These are phyloP conservation scores for Chalara sp. DNA, from an alignment of 2,329 filamentous ascomycete genomes.

Conservation along the genomic window DNA sequence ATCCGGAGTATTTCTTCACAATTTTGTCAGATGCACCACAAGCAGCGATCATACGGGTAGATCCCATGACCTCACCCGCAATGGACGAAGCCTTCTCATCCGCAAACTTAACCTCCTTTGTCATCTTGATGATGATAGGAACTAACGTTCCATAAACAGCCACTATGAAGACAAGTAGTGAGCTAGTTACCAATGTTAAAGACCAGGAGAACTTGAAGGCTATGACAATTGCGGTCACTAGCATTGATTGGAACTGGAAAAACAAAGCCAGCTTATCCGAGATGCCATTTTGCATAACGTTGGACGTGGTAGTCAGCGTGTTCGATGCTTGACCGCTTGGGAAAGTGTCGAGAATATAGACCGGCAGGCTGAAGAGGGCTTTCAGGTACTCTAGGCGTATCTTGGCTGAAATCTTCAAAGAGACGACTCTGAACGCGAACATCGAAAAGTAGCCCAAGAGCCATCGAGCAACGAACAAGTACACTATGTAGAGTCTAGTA, in stretches of 20 bases:
- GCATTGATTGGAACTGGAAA: not conserved
- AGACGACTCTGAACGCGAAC: slow-evolving; percentile 55
- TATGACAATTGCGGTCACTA: not conserved
- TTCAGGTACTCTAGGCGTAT: slow-evolving; percentile 59
- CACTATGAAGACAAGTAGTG: slow-evolving; percentile 48
- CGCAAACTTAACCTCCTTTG: slow-evolving; percentile 38
- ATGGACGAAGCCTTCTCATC: slow-evolving; percentile 52
- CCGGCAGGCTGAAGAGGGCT: slow-evolving; percentile 56
- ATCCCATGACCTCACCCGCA: slow-evolving; percentile 53
- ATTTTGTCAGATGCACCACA: slow-evolving; percentile 54
- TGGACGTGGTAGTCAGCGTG: slow-evolving; percentile 57
- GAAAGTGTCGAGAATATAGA: slow-evolving; percentile 58
- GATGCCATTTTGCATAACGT: slow-evolving; percentile 57
- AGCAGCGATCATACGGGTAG: slow-evolving; percentile 55
- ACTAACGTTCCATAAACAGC: slow-evolving; percentile 41
- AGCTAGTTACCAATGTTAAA: slow-evolving; percentile 51
- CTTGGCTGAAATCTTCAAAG: slow-evolving; percentile 53
- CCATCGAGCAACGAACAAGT: slow-evolving; percentile 63
- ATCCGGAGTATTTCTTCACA: slow-evolving; percentile 44
- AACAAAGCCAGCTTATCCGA: slow-evolving; percentile 49
- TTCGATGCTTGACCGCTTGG: slow-evolving; percentile 34
- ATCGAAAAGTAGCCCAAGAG: slow-evolving; percentile 55
- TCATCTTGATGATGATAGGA: slow-evolving; percentile 48
- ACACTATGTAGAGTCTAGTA: slow-evolving; percentile 58
- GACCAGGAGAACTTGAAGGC: slow-evolving; percentile 53